Base-by-base conservation (phyloP, 805 yeast species). In the Saccharomycopsis schoenii region DNA sequence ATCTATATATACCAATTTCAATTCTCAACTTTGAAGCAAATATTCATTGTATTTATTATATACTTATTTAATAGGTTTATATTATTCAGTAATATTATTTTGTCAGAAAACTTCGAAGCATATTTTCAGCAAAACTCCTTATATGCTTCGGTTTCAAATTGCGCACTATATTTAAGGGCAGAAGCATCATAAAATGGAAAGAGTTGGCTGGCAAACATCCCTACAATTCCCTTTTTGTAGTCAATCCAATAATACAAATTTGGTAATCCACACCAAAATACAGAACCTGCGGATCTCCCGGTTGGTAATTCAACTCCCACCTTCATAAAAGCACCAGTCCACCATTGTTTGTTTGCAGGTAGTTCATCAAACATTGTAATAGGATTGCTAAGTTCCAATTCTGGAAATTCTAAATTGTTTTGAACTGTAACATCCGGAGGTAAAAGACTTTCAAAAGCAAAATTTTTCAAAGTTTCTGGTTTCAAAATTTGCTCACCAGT, bases 161-260 rank as follows among this genome's bases (percentile, higher is more conserved):
- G 65, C 12, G 55, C 60, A 36, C 58, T 56, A 12, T 62, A 66
- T 9, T 59, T 55, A 9, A 67, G 58, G 51, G 66, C 65, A 24
- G 59, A 41, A 2, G 43, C 29, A 43, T 69, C 71, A 19, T 62
- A 68, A 62, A 70, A 70, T 58, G 80, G 80, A 59, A 76, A 67
- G 9, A 76, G 58, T 60, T 74, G 77, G 24, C 73, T 67, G 21
- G 71, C 76, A 66, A 72, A 73, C 56, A 70, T 67, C 1, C 78
- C 77, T 3, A 72, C 79, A 52, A 74, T 63, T 15, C 70, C 71
- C 54, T 72, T 73, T 56, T 71, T 65, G 10, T 68, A 59, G 65
- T 76, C 80, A 34, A 76, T 64, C 75, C 78, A 77, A 64, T 68
- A 76, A 64, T 65, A 76, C 41, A 74, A 66, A 62, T 74, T 76